These are phyloP conservation scores for Acarospora socialis DNA, from an alignment of 2,329 filamentous ascomycete genomes.

Conservation along the genomic window DNA sequence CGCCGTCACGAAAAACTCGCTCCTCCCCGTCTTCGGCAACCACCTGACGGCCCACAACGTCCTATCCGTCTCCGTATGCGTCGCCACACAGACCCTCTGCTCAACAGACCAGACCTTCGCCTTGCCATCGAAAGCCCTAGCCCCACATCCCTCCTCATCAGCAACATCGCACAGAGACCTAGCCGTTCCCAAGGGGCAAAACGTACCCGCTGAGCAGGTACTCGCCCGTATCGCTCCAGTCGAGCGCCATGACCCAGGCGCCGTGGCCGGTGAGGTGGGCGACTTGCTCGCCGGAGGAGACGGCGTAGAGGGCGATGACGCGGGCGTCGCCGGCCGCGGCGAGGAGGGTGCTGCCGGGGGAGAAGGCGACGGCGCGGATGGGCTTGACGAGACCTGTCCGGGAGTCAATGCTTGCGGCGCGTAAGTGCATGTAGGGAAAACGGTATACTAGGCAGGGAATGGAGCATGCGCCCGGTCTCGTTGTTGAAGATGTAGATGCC, in stretches of 20 bases:
- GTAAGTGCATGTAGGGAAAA: background rate
- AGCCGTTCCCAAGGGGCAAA: background rate
- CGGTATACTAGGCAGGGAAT: conserved; percentile 61
- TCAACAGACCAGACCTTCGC: conserved; percentile 94
- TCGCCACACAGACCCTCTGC: conserved; percentile 70
- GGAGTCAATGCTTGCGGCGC: background rate
- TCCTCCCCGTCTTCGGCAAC: conserved; percentile 54
- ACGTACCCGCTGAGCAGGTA: conserved; percentile 66
- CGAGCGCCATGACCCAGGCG: conserved; percentile 79
- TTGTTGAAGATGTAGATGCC: conserved; percentile 93
- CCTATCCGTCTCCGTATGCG: conserved; percentile 80
- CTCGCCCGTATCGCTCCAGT: conserved; percentile 89
- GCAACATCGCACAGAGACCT: conserved; percentile 10
- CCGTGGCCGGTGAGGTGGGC: conserved; percentile 67
- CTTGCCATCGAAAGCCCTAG: conserved; percentile 71
- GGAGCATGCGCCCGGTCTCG: conserved; percentile 67
- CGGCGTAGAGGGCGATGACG: conserved; percentile 84
- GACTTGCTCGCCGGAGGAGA: conserved; percentile 81
- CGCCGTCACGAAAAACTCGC: conserved; percentile 61
- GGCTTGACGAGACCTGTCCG: conserved; percentile 66
- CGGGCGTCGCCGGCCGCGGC: conserved; percentile 82
- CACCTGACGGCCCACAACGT: conserved; percentile 72
- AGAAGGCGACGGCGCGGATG: conserved; percentile 75
- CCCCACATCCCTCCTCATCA: background rate
- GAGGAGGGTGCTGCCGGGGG: conserved; percentile 66